Evolutionary conservation across 2,329 filamentous ascomycete species (phyloP), one percentile per base, ranked within the genome.

Genomic region (Cordyceps militaris): DNA sequence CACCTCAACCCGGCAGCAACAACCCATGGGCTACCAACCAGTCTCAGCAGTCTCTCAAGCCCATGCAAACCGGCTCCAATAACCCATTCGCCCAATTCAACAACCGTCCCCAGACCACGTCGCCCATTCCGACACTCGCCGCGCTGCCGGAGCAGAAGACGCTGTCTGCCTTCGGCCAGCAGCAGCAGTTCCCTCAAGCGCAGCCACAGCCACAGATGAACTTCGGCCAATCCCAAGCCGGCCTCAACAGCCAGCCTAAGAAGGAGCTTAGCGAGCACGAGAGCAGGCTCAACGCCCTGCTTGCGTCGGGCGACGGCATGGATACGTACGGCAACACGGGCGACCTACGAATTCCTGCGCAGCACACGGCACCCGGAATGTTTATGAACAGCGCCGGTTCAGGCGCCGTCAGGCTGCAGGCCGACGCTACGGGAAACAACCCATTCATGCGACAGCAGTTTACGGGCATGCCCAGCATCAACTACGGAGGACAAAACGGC

Each of bases 301-400:
- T 99, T 46, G 83, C 91, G 3, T 85, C 82, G 24, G 92, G 94
- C 63, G 94, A 99, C 58, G 94, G 94, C 24, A 89, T 95, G 78
- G 94, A 99, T 69, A 99, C 94, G 0, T 99, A 95, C 70, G 94
- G 94, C 63, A 99, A 99, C 71, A 90, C 90, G n/a, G 94, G 94
- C 64, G 90, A 97, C 63, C 80, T 96, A 48, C 91, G 94, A 72
- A 96, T 99, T 62, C 94, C 94, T 1, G 86, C 94, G 2, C 94
- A 99, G 70, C 94, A 99, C 72, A 99, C 94, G 0, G 91, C 94
- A 1, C 94, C 94, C 0, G 94, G 93, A 26, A 95, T 89, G 0
- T 99, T 97, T 70, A 87, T 99, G 74, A 99, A 99, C 75, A 96
- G 90, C 60, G 91, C 94, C 7, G 94, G 94, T 51, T 79, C 87